Conservation (phyloP, 148 eudicot genomes). For the Nepenthes gracilis region DNA sequence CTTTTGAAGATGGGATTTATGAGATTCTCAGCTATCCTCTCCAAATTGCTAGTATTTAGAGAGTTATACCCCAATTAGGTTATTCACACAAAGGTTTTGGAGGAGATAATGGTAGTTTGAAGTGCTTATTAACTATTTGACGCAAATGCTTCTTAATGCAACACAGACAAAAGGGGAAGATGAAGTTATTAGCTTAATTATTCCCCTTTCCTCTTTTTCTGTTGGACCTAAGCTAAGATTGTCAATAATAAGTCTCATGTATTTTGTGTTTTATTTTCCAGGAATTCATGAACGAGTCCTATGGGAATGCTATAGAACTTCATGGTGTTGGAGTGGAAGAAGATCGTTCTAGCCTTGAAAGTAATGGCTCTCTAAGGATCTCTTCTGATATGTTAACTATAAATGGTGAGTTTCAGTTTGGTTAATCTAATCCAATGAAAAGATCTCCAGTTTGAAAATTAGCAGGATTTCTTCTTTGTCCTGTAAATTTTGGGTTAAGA, state of each 20-base stretch:
- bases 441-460: background rate
- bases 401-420: slow-evolving; percentile 35
- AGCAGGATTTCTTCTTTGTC: background rate
- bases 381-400: slow-evolving; percentile 30
- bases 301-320: slow-evolving; percentile 42
- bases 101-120: too few species aligned
- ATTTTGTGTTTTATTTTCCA: slow-evolving; percentile 12
- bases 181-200: too few species aligned
- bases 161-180: too few species aligned
- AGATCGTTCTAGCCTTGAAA: slow-evolving; percentile 66
- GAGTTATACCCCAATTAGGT: too few species aligned
- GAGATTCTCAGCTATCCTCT: too few species aligned
- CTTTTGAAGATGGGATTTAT: too few species aligned
- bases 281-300: slow-evolving; percentile 77
- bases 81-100: too few species aligned
- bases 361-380: slow-evolving; percentile 47
- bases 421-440: background rate
- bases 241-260: background rate
- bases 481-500: background rate
- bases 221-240: too few species aligned
- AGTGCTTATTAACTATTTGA: too few species aligned
- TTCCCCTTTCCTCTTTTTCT: background rate
- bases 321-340: slow-evolving; percentile 55
- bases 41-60: too few species aligned
- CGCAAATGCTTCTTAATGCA: too few species aligned